These are phyloP conservation scores for Dioszegia aurantiaca DNA, from an alignment of 768 basidiomycete species.

Conservation along the genomic window DNA sequence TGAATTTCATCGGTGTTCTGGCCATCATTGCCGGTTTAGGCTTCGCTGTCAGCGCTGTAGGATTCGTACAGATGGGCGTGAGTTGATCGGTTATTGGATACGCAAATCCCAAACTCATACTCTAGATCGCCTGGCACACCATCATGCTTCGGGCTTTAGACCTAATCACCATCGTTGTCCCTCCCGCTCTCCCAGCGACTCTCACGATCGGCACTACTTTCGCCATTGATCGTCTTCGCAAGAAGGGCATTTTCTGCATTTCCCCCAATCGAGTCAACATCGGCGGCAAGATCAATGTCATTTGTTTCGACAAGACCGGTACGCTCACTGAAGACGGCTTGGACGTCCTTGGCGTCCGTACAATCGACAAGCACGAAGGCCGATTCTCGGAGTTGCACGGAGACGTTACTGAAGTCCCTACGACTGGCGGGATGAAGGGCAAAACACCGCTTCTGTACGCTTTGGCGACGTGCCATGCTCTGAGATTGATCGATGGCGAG, in stretches of 20 bases:
- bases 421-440: constrained; percentile 58
- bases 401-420: constrained; percentile 79
- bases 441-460: constrained; percentile 87
- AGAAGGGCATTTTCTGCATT: constrained; percentile 87
- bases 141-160: constrained; percentile 90
- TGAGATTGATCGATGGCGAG: constrained; percentile 82
- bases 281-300: constrained; percentile 91
- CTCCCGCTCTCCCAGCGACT: constrained; percentile 94
- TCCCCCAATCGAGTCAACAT: constrained; percentile 94
- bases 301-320: constrained; percentile 98
- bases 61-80: constrained; percentile 77
- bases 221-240: constrained; percentile 81
- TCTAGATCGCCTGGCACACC: constrained; percentile 79
- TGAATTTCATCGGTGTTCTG: constrained; percentile 79
- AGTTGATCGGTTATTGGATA: background rate
- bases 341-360: constrained; percentile 90
- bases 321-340: constrained; percentile 97
- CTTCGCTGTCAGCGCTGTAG: constrained; percentile 84
- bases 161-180: constrained; percentile 93
- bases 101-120: constrained; percentile 1
- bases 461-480: constrained; percentile 90
- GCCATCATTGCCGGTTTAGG: constrained; percentile 86
- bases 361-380: constrained; percentile 68
- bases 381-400: constrained; percentile 87
- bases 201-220: constrained; percentile 97